Percentiles rank a stretch among this genome's conserved stretches.
phyloP scores from a whole-genome alignment of 257 asterid genomes.

The Marsdenia floribunda region DNA sequence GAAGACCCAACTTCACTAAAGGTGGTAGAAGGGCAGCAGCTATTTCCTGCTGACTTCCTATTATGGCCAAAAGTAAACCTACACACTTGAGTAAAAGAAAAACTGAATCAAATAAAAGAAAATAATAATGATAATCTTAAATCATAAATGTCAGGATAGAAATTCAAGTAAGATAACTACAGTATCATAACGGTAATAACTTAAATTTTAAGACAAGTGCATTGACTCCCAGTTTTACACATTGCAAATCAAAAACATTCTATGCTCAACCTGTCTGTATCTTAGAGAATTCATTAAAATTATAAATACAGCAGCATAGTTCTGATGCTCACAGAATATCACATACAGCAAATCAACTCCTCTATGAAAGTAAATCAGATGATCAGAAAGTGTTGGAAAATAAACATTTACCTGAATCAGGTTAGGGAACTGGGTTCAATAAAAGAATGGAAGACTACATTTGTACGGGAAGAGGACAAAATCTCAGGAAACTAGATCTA shows the following conservation, averaged over 20 bases:
- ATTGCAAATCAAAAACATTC: neutral
- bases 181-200: neutral
- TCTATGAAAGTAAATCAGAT: too few species aligned
- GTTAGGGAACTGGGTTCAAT: too few species aligned
- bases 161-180: neutral
- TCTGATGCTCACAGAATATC: neutral
- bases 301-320: neutral
- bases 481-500: too few species aligned
- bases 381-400: too few species aligned
- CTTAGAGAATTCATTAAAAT: neutral
- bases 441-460: too few species aligned
- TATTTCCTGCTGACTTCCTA: constrained; percentile 59
- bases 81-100: constrained; percentile 51
- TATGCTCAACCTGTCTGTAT: neutral
- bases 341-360: neutral
- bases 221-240: neutral
- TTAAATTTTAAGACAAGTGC: neutral
- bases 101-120: constrained; percentile 8
- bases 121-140: neutral
- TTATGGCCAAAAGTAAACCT: constrained; percentile 61
- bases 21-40: constrained; percentile 55
- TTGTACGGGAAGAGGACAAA: too few species aligned
- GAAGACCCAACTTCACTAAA: constrained; percentile 57
- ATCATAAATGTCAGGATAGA: neutral
- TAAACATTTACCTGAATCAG: too few species aligned